Evolutionary conservation across 371 early-diverging fungal species (phyloP), one percentile per base, ranked within the genome.

Genomic region (Syncephalastrum contaminatum): DNA sequence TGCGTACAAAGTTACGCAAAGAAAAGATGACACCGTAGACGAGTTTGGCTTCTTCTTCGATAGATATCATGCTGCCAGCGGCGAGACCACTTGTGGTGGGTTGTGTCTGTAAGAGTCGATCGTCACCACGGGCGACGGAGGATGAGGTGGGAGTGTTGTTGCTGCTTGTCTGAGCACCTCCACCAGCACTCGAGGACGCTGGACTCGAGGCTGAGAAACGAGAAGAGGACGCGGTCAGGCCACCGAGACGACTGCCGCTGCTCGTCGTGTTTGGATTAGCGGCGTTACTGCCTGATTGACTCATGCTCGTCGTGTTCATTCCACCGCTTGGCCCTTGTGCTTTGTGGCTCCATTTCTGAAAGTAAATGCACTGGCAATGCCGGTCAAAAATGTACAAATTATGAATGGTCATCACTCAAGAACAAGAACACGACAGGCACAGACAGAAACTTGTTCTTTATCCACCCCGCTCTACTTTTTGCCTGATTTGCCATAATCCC

Each of bases 1-100:
- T 94, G 53, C 78, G 84, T 41, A 92, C 89, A 46, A 96, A 83
- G 66, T 96, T 96, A 54, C 91, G 79, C 48, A 94, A 80, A 21
- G 94, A 94, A 49, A 83, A 89, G 4, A 94, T 86, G 25, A 93
- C 92, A 58, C 97, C 97, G 66, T 95, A 96, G 12, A 96, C 94
- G 16, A 96, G 81, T 66, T 96, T 96, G 2, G 93, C 88, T 56
- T 93, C 93, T 66, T 96, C 96, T 55, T 89, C 88, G 52, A 87
- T 77, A n/a, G 88, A 83, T 55, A 84, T 77, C 54, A 78, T 79
- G 58, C 81, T 83, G 36, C 81, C 79, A 39, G 77, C 72, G 27
- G 72, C 74, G 14, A 73, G 51, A 16, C 74, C 77, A 52, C 72
- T 75, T 14, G 50, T 43, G 27, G 53, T 53, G 13, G 52, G 46